Percentiles rank a stretch among this genome's conserved stretches.
Evolutionary conservation across 129 eudicot species (phyloP).

Genomic region (Apium graveolens): DNA sequence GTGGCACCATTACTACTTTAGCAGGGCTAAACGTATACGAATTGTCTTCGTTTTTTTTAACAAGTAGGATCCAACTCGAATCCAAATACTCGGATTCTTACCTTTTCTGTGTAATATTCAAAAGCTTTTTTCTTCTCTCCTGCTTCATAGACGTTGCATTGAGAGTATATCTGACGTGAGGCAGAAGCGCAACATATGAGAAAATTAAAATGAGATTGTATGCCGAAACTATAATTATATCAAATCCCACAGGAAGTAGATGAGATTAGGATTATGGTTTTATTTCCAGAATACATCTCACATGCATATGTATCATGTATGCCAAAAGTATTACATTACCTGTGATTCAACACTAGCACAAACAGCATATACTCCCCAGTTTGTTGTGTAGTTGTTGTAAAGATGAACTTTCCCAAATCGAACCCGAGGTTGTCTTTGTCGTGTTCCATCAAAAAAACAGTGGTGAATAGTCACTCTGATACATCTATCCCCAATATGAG

Average conservation of each 20-base stretch:
- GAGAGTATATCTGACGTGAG: constrained; percentile 27
- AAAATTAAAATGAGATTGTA: background rate
- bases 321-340: constrained; percentile 29
- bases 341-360: constrained; percentile 97
- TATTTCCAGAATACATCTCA: too few relatives aligned
- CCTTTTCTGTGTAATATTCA: constrained; percentile 76
- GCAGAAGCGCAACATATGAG: background rate
- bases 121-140: constrained; percentile 79
- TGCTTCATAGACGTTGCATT: constrained; percentile 85
- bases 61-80: too few relatives aligned
- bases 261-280: background rate
- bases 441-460: constrained; percentile 92
- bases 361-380: constrained; percentile 84
- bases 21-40: too few relatives aligned
- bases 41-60: too few relatives aligned
- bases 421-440: constrained; percentile 87
- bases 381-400: constrained; percentile 78
- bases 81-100: constrained; percentile 5
- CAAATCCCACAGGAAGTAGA: background rate
- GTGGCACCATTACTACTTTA: too few relatives aligned
- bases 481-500: constrained; percentile 79
- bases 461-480: constrained; percentile 89
- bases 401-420: constrained; percentile 92
- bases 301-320: too few relatives aligned
- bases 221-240: background rate